phyloP scores from a whole-genome alignment of 305 asterid genomes.

The Fraxinus baroniana region DNA sequence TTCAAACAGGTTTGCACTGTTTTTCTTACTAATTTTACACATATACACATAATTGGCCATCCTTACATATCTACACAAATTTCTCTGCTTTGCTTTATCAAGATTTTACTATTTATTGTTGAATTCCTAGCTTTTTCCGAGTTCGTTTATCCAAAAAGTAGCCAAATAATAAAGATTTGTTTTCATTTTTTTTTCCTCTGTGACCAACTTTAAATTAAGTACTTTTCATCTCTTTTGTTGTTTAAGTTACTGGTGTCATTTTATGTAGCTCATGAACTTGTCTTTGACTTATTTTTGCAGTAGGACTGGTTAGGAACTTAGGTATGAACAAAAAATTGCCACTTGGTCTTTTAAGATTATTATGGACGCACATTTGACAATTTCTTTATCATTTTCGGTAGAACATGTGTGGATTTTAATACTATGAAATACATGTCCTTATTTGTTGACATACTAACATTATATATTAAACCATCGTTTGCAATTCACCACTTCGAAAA shows the following conservation, averaged over 20 bases:
- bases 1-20: conserved; percentile 59
- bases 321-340: neutral
- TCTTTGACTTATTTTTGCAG: neutral
- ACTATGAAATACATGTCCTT: neutral
- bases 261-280: neutral
- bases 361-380: neutral
- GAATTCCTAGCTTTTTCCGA: neutral
- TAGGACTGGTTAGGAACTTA: neutral
- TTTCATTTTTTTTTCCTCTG: neutral
- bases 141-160: neutral
- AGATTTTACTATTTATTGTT: neutral
- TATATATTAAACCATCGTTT: neutral
- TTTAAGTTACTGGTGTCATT: neutral
- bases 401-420: neutral
- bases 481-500: neutral
- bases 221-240: neutral
- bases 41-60: neutral
- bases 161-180: neutral
- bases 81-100: neutral
- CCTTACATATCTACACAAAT: neutral
- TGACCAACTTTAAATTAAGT: neutral
- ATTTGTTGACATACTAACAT: neutral
- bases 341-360: neutral
- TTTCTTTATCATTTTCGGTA: neutral
- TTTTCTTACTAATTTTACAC: neutral